A percentile compares a stretch with the other conserved stretches of the same genome.
phyloP scores from a whole-genome alignment of 2,329 filamentous ascomycete species.

The Xylariaceae sp. region DNA sequence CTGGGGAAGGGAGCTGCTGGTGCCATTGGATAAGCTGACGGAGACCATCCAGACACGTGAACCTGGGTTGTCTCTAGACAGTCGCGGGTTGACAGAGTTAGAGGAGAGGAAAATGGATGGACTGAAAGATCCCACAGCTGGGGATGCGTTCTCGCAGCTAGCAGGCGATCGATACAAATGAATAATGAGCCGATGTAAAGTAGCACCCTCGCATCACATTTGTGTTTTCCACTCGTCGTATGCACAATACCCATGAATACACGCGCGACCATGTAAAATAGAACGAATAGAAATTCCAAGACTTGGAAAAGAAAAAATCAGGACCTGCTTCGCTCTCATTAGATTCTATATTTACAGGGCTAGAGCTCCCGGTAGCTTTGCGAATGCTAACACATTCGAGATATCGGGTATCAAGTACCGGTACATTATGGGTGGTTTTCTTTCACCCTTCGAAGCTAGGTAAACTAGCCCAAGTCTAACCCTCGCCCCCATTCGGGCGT shows the following conservation, averaged over 20 bases:
- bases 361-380: conserved; percentile 12
- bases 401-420: not conserved
- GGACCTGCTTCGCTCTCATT: conserved; percentile 18
- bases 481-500: conserved; percentile 5
- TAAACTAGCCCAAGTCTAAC: conserved; percentile 3
- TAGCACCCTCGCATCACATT: no score
- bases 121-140: not conserved
- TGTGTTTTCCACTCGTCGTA: no score
- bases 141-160: no score
- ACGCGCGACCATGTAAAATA: no score
- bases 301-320: not conserved
- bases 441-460: not conserved
- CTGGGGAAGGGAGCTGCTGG: conserved; percentile 36
- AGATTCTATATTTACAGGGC: conserved; percentile 21
- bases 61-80: conserved; percentile 2
- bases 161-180: no score
- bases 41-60: conserved; percentile 25
- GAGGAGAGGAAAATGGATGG: not conserved
- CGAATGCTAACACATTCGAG: conserved; percentile 2
- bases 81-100: not conserved
- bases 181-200: no score
- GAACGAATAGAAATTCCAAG: no score
- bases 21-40: conserved; percentile 28
- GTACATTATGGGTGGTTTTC: not conserved
- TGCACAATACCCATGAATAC: no score